Evolutionary conservation across 1,139 yeast species (phyloP).

Genomic region (Saccharomyces hybrid): DNA sequence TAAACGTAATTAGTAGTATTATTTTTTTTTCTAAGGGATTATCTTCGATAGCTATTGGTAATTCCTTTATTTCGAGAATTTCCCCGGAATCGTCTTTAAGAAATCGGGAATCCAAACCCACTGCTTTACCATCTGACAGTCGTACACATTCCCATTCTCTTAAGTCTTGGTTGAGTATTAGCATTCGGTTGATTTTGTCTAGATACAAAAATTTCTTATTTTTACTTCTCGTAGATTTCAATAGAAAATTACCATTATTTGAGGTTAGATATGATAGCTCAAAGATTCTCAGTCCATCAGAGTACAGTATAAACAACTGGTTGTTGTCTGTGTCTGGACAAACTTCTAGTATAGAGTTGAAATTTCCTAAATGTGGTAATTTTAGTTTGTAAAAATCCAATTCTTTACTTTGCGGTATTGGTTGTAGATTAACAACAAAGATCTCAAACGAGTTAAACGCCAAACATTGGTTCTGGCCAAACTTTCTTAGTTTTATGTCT

Average conservation of each 20-base stretch:
- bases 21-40: constrained; percentile 5
- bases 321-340: constrained; percentile 2
- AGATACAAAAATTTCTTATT: constrained; percentile 21
- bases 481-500: neutral
- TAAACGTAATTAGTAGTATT: constrained; percentile 1
- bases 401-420: neutral
- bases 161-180: constrained; percentile 18
- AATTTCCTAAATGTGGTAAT: constrained; percentile 14
- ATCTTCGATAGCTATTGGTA: constrained; percentile 4
- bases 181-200: constrained; percentile 22
- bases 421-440: neutral
- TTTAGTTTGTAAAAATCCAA: constrained; percentile 11
- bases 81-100: constrained; percentile 3
- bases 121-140: constrained; percentile 21
- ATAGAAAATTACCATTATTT: constrained; percentile 18
- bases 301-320: constrained; percentile 15
- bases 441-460: neutral
- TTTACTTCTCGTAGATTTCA: constrained; percentile 21
- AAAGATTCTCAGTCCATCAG: constrained; percentile 19
- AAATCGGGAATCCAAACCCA: constrained; percentile 14
- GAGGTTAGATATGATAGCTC: constrained; percentile 17
- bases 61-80: constrained; percentile 8
- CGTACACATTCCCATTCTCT: constrained; percentile 25
- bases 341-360: constrained; percentile 18
- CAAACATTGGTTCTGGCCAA: neutral